Evolutionary conservation across 2,329 filamentous ascomycete genomes (phyloP).

Genomic region (Aspergillus spinulosporus): DNA sequence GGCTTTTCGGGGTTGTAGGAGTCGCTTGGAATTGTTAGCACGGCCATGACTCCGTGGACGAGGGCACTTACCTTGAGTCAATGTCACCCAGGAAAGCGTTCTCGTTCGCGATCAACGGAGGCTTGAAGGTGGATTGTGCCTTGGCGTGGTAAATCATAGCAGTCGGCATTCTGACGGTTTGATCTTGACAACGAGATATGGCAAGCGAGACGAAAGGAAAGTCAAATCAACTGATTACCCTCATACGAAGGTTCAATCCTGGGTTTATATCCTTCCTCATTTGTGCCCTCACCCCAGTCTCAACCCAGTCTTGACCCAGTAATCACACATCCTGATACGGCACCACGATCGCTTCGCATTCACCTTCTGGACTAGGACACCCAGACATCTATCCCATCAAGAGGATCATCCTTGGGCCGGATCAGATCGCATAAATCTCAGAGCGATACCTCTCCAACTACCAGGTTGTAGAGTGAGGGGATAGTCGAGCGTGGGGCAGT

Average conservation of each 20-base stretch:
- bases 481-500: background rate
- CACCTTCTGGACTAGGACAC: slow-evolving; percentile 21
- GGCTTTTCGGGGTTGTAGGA: slow-evolving; percentile 59
- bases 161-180: slow-evolving; percentile 35
- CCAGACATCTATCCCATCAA: background rate
- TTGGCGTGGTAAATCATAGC: slow-evolving; percentile 56
- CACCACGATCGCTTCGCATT: slow-evolving; percentile 14
- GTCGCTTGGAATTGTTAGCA: slow-evolving; percentile 41
- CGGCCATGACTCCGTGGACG: background rate
- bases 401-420: background rate
- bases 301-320: background rate
- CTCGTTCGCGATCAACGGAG: slow-evolving; percentile 65
- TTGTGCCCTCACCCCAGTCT: background rate
- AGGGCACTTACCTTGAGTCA: slow-evolving; percentile 48
- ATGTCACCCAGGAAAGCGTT: slow-evolving; percentile 69
- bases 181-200: background rate
- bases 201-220: background rate
- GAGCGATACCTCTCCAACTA: slow-evolving; percentile 1
- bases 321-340: background rate
- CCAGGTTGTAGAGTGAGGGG: background rate
- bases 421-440: background rate
- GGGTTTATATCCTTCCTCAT: slow-evolving; percentile 5
- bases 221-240: background rate
- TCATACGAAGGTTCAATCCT: background rate
- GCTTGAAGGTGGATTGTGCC: slow-evolving; percentile 62